These are phyloP conservation scores for Trypanosoma vivax DNA, from an alignment of 208 protist genomes.

Conservation along the genomic window DNA sequence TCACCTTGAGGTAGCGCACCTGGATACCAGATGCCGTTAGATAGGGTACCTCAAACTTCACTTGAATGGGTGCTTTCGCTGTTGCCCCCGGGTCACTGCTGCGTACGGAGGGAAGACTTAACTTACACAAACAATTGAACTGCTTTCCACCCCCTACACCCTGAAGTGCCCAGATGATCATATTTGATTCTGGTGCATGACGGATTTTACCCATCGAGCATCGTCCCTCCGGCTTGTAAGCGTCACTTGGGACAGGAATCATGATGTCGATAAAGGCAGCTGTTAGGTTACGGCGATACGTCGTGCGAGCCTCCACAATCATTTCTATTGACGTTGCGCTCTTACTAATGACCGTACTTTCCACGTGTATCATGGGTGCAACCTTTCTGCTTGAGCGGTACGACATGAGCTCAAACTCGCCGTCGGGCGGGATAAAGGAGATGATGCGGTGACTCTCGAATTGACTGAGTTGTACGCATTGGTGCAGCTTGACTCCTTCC, in stretches of 20 bases:
- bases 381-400: slow-evolving; percentile 96
- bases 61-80: slow-evolving; percentile 90
- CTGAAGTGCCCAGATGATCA: slow-evolving; percentile 97
- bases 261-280: slow-evolving; percentile 97
- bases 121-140: slow-evolving; percentile 91
- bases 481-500: slow-evolving; percentile 98
- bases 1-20: slow-evolving; percentile 98
- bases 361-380: slow-evolving; percentile 91
- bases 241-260: slow-evolving; percentile 97
- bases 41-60: slow-evolving; percentile 98
- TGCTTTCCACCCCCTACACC: slow-evolving; percentile 94
- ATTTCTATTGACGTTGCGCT: slow-evolving; percentile 93
- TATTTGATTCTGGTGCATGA: slow-evolving; percentile 96
- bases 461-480: slow-evolving; percentile 96
- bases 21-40: slow-evolving; percentile 98
- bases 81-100: slow-evolving; percentile 62
- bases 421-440: slow-evolving; percentile 95
- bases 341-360: slow-evolving; percentile 81
- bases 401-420: slow-evolving; percentile 97
- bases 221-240: slow-evolving; percentile 94
- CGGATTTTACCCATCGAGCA: slow-evolving; percentile 78
- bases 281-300: slow-evolving; percentile 90
- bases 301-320: slow-evolving; percentile 85
- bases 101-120: slow-evolving; percentile 93
- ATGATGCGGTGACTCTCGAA: slow-evolving; percentile 95